Base-by-base conservation (phyloP, 352 stramenopile species). In the Phytopythium oedochilum region DNA sequence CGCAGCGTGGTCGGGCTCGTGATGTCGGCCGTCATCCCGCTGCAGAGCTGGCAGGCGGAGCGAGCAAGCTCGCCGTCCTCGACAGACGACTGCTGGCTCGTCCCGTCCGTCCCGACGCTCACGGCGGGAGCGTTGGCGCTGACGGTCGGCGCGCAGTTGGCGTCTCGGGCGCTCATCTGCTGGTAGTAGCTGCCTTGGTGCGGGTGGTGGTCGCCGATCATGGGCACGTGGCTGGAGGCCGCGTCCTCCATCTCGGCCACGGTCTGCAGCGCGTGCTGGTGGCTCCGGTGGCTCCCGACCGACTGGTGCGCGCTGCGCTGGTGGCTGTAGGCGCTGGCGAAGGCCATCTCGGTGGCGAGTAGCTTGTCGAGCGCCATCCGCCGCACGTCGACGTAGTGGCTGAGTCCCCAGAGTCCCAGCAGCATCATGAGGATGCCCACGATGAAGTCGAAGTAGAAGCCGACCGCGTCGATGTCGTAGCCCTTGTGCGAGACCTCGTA, bases 21-120 rank as follows among this genome's bases (percentile, higher is more conserved):
- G 56, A 81, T 81, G 54, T 81, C 71, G 10, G 31, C 20, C 2
- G 48, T 25, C 18, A 54, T 84, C 68, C 38, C 93, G 58, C 46
- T 91, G 67, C n/a, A 96, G 75, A 0, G 85, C 83, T 1, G 88
- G 86, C 32, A 97, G 71, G 11, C 95, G 71, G 17, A 74, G 82
- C 17, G 95, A 63, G 40, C 67, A 60, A 5, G 67, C 61, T 0
- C 61, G 63, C 1, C 69, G 71, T 8, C 34, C 34, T 54, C 48
- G 22, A 44, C n/a, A n/a, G n/a, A 23, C 48, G 48, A 44, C 48
- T 32, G 31, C 28, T 45, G 34, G 10, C 14, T 54, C 8, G 34
- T 53, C 25, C 29, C 22, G 2, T 6, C 46, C 28, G 46, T 53
- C 28, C 18, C 31, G 20, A 29, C 46, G 28, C 46, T 53, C 29